Conservation (phyloP, 2,329 filamentous ascomycete species). For the Hirsutella rhossiliensis region DNA sequence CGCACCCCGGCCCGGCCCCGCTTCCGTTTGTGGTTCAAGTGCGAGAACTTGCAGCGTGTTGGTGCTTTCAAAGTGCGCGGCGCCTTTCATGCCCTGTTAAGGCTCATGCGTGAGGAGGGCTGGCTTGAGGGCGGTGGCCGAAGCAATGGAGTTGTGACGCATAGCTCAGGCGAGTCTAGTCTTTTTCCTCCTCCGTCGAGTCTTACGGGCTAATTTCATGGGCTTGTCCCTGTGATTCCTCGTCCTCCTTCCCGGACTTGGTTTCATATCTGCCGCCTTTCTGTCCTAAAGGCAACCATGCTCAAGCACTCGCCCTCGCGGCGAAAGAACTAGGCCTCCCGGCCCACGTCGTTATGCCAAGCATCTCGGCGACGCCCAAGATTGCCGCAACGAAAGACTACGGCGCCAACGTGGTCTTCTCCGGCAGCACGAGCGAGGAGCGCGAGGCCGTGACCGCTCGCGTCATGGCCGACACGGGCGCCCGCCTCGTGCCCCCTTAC, state of each 20-base stretch:
- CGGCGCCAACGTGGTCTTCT: constrained; percentile 69
- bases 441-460: constrained; percentile 64
- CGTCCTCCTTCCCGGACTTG: neutral
- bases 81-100: constrained; percentile 73
- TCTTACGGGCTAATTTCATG: neutral
- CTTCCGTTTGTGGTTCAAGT: constrained; percentile 82
- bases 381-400: constrained; percentile 72
- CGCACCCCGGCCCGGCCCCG: constrained; percentile 46
- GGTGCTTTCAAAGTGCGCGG: constrained; percentile 90
- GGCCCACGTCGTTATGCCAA: constrained; percentile 85
- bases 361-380: constrained; percentile 74
- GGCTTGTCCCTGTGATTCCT: neutral
- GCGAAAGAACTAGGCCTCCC: constrained; percentile 61
- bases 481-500: constrained; percentile 76
- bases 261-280: neutral
- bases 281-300: constrained; percentile 80
- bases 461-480: constrained; percentile 60
- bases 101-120: constrained; percentile 51
- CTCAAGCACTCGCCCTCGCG: constrained; percentile 81
- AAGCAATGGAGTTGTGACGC: constrained; percentile 69
- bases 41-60: constrained; percentile 82
- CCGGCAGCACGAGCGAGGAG: constrained; percentile 67
- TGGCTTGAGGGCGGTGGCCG: constrained; percentile 47
- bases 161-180: constrained; percentile 59
- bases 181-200: constrained; percentile 1